Evolutionary conservation across 106 monocot species (phyloP).

Genomic region (Triglochin maritima): DNA sequence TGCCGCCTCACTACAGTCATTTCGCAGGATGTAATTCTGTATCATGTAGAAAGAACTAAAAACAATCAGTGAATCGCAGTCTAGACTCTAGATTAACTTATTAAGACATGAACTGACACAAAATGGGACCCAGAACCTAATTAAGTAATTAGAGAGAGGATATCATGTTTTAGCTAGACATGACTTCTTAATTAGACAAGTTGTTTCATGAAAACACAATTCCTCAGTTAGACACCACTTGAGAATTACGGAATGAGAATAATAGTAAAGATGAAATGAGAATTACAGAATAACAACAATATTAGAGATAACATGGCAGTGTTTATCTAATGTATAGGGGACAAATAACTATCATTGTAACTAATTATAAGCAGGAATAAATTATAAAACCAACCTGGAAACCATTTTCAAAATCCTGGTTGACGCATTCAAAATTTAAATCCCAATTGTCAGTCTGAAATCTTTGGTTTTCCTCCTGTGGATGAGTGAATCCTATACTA

Average conservation of each 20-base stretch:
- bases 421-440: neutral
- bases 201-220: no score
- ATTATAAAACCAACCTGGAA: neutral
- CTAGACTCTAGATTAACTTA: no score
- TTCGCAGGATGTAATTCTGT: neutral
- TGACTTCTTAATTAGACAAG: no score
- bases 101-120: no score
- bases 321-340: no score
- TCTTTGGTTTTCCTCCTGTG: neutral
- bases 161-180: no score
- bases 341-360: neutral
- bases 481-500: conserved; percentile 7
- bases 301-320: no score
- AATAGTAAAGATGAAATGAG: neutral
- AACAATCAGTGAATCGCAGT: neutral
- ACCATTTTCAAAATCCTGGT: neutral
- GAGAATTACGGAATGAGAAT: no score
- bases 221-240: no score
- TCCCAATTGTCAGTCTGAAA: conserved; percentile 5
- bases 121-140: no score
- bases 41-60: neutral
- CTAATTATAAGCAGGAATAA: neutral
- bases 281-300: neutral
- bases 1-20: neutral
- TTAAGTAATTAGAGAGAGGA: no score